These are phyloP conservation scores for Trypanosoma lewisi DNA, from an alignment of 208 protist genomes.

Conservation along the genomic window DNA sequence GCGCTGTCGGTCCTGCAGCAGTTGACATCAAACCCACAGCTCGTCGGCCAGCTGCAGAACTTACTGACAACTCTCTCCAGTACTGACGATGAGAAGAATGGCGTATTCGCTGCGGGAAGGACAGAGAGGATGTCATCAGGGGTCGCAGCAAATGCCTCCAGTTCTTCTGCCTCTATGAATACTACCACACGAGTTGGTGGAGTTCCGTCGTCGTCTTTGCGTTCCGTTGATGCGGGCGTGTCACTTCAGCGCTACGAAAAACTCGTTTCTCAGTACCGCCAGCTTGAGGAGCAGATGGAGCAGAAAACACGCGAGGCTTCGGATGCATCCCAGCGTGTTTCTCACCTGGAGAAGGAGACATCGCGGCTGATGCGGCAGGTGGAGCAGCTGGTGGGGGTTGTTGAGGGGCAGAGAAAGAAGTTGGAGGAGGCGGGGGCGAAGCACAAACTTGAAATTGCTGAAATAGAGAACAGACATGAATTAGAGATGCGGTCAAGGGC, in stretches of 20 bases:
- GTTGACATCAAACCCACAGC: conserved; percentile 59
- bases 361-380: conserved; percentile 38
- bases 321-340: conserved; percentile 27
- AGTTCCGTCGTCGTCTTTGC: background rate
- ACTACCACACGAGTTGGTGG: background rate
- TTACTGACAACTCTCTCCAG: conserved; percentile 44
- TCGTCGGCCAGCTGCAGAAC: conserved; percentile 59
- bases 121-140: background rate
- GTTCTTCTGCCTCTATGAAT: too few relatives aligned
- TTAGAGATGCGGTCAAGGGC: conserved; percentile 39
- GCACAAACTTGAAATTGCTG: conserved; percentile 45
- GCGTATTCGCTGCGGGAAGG: background rate
- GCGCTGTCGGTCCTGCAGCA: conserved; percentile 62
- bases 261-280: conserved; percentile 15
- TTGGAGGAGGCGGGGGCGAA: conserved; percentile 30
- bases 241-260: conserved; percentile 27
- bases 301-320: conserved; percentile 14
- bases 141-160: background rate
- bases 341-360: conserved; percentile 39
- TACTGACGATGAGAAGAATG: conserved; percentile 3
- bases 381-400: conserved; percentile 40
- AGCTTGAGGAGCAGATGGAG: conserved; percentile 20
- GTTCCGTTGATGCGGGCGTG: too few relatives aligned
- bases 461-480: conserved; percentile 41
- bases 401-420: conserved; percentile 44